These are phyloP conservation scores for Lichina pygmaea DNA, from an alignment of 495 filamentous ascomycete species.

Conservation along the genomic window DNA sequence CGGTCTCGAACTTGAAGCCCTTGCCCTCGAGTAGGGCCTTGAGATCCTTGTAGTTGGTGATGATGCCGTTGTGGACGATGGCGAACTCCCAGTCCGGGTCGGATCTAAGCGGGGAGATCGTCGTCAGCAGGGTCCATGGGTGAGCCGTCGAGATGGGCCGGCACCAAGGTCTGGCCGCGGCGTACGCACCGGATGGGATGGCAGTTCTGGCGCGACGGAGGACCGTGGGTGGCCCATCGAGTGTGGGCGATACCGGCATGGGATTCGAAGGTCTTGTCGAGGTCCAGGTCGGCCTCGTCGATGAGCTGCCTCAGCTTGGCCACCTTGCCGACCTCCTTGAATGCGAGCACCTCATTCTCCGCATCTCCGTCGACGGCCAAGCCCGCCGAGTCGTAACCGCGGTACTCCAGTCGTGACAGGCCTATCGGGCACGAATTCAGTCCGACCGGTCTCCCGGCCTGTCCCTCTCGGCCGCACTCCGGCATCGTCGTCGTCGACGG, in stretches of 20 bases:
- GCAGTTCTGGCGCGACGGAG: conserved; percentile 82
- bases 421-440: conserved; percentile 16
- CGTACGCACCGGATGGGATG: conserved; percentile 60
- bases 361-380: conserved; percentile 93
- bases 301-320: conserved; percentile 86
- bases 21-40: conserved; percentile 79
- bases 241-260: conserved; percentile 97
- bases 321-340: conserved; percentile 98
- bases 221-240: conserved; percentile 92
- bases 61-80: conserved; percentile 98
- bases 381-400: conserved; percentile 92
- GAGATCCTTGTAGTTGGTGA: conserved; percentile 99
- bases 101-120: conserved; percentile 15
- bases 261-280: conserved; percentile 81
- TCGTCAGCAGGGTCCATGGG: conserved; percentile 1
- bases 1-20: conserved; percentile 94
- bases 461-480: not conserved
- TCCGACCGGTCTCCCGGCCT: not conserved
- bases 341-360: conserved; percentile 90
- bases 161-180: not conserved
- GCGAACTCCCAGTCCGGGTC: conserved; percentile 88
- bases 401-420: conserved; percentile 72
- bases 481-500: not conserved
- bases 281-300: conserved; percentile 52
- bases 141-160: not conserved